Base-by-base conservation (phyloP, 2,329 filamentous ascomycete species). In the Fusarium sp. region DNA sequence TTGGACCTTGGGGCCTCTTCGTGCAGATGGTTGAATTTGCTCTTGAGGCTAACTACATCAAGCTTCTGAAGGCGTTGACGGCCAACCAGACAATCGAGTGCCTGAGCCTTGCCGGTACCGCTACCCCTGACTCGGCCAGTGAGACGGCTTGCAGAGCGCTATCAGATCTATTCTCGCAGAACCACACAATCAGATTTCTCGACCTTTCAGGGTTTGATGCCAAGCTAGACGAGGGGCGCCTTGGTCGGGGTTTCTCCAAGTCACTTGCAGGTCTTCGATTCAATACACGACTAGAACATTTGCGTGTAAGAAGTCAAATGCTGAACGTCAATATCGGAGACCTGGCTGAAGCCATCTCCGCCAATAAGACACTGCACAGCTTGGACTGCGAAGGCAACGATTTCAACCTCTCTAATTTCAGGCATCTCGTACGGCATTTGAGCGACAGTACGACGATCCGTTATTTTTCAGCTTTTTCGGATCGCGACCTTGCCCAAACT, bases 1-100 rank as follows among this genome's bases (percentile, higher is more conserved):
- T 82, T 64, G 83, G 84, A 2, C 85, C 85, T 1, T 83, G 80
- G 63, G 83, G 81, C 26, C 76, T 88, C 23, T 83, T 84, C 65
- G 75, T 87, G 63, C 83, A 87, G 65, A 87, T 88, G 85, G 78
- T 87, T n/a, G 85, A 88, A 63, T 87, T 88, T 67, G 78, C 79
- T 20, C 76, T 83, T 38, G 86, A 88, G 71, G 74, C 74, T 11
- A 86, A 81, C 70, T 88, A 85, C 67, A 80, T 85, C 56, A 81
- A 80, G 54, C 79, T 88, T 6, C 75, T 88, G 62, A 78, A 76
- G 16, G 84, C 85, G 4, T 76, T 88, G 50, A 80, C 85, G 1
- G 71, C 79, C n/a, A 86, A 85, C 62, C 80, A 77, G 13, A 81
- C 83, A 6, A 83, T 88, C 44, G 77, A 83, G 40, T 83, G 84